Conservation (phyloP, 176 grass and related monocot species). For the Zea luxurians region DNA sequence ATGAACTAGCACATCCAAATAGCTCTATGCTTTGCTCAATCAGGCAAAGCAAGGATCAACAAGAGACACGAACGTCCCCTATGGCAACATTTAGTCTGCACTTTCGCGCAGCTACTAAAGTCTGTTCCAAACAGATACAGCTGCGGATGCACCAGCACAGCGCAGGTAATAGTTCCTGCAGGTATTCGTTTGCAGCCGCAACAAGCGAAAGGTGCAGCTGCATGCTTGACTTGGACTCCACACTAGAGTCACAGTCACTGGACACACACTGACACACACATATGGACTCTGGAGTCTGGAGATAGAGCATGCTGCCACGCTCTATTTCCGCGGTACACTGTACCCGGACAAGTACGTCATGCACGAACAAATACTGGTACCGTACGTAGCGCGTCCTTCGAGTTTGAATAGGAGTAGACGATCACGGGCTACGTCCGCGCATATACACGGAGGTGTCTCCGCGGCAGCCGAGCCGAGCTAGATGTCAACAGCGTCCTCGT, state of each 20-base stretch:
- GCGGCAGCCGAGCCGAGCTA: background rate
- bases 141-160: no score
- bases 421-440: constrained; percentile 5
- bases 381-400: background rate
- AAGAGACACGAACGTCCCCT: no score
- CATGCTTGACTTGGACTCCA: no score
- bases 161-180: no score
- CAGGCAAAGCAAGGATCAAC: no score
- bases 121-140: no score
- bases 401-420: background rate
- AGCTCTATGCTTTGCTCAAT: no score
- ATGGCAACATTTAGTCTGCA: background rate
- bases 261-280: background rate
- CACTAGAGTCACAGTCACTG: background rate
- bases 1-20: no score
- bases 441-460: background rate
- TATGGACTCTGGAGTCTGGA: background rate
- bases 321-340: background rate
- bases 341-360: background rate
- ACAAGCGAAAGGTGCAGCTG: no score
- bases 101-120: no score
- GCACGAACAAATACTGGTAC: background rate
- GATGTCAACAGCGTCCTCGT: constrained; percentile 11
- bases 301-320: background rate
- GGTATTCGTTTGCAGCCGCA: no score